phyloP scores from a whole-genome alignment of 2,329 filamentous ascomycete species.

The Shiraia sp. region DNA sequence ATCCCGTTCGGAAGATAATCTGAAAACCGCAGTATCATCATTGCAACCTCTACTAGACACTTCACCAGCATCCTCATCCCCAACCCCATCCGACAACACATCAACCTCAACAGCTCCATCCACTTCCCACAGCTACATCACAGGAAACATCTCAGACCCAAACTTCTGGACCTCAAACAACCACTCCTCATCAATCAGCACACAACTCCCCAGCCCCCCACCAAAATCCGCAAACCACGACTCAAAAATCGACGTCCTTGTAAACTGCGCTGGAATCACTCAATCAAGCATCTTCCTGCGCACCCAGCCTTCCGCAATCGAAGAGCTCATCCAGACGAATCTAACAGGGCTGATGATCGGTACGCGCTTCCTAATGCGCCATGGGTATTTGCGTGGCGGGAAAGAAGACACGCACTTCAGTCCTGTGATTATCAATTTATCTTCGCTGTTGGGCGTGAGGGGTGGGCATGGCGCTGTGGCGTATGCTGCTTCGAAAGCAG shows the following conservation, averaged over 20 bases:
- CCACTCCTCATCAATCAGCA: neutral
- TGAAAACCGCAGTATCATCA: conserved; percentile 27
- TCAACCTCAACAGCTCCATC: neutral
- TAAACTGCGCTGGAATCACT: conserved; percentile 79
- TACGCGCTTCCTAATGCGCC: conserved; percentile 58
- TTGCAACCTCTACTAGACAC: conserved; percentile 20
- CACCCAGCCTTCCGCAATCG: conserved; percentile 56
- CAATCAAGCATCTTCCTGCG: conserved; percentile 67
- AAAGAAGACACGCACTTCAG: conserved; percentile 23
- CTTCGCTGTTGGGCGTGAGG: conserved; percentile 72
- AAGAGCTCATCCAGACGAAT: conserved; percentile 69
- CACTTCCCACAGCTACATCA: conserved; percentile 2
- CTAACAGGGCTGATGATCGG: conserved; percentile 67
- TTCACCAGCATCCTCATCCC: too few relatives aligned
- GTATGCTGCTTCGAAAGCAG: conserved; percentile 81
- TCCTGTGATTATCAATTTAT: conserved; percentile 75
- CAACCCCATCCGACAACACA: too few relatives aligned
- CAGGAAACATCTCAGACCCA: neutral
- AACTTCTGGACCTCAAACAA: neutral
- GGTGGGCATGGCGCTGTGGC: conserved; percentile 71
- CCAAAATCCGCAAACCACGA: neutral
- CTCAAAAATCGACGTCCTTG: conserved; percentile 55
- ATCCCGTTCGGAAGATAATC: conserved; percentile 28
- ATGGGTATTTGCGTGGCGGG: conserved; percentile 16
- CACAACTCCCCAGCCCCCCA: neutral